phyloP scores from a whole-genome alignment of 2,329 filamentous ascomycete genomes.

The Pseudogymnoascus sp. region DNA sequence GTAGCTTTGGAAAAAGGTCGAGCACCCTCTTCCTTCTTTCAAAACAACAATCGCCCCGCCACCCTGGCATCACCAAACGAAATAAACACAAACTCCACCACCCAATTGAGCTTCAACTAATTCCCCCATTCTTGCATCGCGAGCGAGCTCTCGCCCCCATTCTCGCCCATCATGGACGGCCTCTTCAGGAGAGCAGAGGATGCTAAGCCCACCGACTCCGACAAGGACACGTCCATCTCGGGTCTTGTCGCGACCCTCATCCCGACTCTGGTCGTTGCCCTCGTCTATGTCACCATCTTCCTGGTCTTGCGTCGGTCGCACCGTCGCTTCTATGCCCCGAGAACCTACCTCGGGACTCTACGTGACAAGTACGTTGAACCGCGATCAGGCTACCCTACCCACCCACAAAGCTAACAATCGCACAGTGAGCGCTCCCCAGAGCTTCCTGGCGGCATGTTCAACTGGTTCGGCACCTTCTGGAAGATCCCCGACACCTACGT shows the following conservation, averaged over 20 bases:
- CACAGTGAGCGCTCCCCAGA: conserved; percentile 48
- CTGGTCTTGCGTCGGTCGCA: conserved; percentile 41
- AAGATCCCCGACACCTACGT: conserved; percentile 67
- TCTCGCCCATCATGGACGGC: background rate
- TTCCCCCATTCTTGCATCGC: background rate
- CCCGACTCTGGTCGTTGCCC: conserved; percentile 35
- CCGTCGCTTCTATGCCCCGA: conserved; percentile 44
- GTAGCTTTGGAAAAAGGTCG: background rate
- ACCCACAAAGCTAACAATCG: conserved; percentile 13
- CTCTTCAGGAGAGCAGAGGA: background rate
- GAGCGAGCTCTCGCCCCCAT: background rate
- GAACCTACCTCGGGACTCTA: conserved; percentile 46
- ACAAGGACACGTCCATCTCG: conserved; percentile 20
- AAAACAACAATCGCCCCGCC: background rate
- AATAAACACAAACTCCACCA: background rate
- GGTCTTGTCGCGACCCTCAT: conserved; percentile 41
- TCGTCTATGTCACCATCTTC: conserved; percentile 39
- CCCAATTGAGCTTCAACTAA: background rate
- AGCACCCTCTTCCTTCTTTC: background rate
- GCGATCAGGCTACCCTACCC: no score
- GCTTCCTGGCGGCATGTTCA: conserved; percentile 52
- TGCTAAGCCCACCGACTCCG: background rate
- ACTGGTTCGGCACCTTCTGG: conserved; percentile 62
- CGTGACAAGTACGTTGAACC: conserved; percentile 30
- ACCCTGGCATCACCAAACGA: background rate